Percentiles rank a stretch among this genome's conserved stretches.
Conservation (phyloP, 257 asterid genomes). For the Forsythia viridissima region DNA sequence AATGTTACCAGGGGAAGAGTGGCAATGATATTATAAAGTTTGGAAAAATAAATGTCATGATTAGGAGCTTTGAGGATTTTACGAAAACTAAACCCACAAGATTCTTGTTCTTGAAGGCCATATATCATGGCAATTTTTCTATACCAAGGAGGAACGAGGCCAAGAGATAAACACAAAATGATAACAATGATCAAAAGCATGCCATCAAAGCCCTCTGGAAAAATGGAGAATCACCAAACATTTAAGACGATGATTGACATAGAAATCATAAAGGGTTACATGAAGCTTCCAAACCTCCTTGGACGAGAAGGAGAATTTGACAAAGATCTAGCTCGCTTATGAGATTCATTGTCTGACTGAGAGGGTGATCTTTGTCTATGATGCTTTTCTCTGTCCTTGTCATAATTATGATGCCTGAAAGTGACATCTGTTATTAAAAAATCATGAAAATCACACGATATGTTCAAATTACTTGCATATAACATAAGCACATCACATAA, state of each 20-base stretch:
- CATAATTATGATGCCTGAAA: slow-evolving; percentile 39
- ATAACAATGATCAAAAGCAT: neutral
- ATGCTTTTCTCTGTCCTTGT: slow-evolving; percentile 41
- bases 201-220: slow-evolving; percentile 7
- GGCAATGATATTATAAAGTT: neutral
- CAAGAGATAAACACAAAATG: slow-evolving; percentile 6
- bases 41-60: neutral
- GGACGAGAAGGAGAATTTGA: slow-evolving; percentile 29
- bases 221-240: slow-evolving; percentile 12
- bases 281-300: slow-evolving; percentile 26
- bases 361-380: slow-evolving; percentile 41
- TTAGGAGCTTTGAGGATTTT: neutral
- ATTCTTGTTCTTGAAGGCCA: slow-evolving; percentile 10
- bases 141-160: slow-evolving; percentile 7
- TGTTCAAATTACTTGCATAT: neutral
- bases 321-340: slow-evolving; percentile 29
- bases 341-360: slow-evolving; percentile 43
- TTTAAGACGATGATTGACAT: slow-evolving; percentile 8
- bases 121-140: slow-evolving; percentile 10
- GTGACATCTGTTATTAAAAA: slow-evolving; percentile 11
- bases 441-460: slow-evolving; percentile 12
- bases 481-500: neutral
- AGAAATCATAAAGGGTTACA: slow-evolving; percentile 10
- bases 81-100: neutral
- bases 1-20: slow-evolving; percentile 14